Percentiles rank a stretch among this genome's conserved stretches.
phyloP scores from a whole-genome alignment of 306 rosid genomes.

The Pueraria montana region DNA sequence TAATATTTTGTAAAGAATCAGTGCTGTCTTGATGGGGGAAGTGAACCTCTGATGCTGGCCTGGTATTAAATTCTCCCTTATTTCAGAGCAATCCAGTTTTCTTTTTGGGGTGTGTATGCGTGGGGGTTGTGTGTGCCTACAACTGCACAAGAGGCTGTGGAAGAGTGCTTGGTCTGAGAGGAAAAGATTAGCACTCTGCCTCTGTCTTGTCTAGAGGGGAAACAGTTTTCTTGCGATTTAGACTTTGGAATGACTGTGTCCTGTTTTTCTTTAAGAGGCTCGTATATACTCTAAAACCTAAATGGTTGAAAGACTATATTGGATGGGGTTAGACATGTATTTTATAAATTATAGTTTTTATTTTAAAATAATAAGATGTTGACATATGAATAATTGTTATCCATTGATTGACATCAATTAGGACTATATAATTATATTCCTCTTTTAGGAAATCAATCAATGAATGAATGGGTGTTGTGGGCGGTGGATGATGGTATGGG shows the following conservation, averaged over 20 bases:
- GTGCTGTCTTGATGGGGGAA: neutral
- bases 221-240: neutral
- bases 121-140: neutral
- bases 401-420: no score
- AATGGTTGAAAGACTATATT: no score
- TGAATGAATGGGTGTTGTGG: no score
- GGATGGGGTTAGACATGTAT: no score
- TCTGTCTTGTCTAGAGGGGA: neutral
- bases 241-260: neutral
- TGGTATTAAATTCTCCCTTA: neutral
- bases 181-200: neutral
- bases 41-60: neutral
- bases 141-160: neutral
- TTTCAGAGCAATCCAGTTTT: neutral
- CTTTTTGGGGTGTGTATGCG: neutral
- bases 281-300: no score
- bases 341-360: no score
- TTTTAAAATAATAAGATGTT: no score
- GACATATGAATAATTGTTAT: no score
- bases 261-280: constrained; percentile 15
- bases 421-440: no score
- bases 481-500: no score
- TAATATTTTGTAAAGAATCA: neutral
- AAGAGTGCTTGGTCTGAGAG: neutral
- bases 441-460: no score